Percentiles rank a stretch among this genome's conserved stretches.
These are phyloP conservation scores for Talaromyces rugulosus DNA, from an alignment of 2,329 filamentous ascomycete genomes.

Conservation along the genomic window DNA sequence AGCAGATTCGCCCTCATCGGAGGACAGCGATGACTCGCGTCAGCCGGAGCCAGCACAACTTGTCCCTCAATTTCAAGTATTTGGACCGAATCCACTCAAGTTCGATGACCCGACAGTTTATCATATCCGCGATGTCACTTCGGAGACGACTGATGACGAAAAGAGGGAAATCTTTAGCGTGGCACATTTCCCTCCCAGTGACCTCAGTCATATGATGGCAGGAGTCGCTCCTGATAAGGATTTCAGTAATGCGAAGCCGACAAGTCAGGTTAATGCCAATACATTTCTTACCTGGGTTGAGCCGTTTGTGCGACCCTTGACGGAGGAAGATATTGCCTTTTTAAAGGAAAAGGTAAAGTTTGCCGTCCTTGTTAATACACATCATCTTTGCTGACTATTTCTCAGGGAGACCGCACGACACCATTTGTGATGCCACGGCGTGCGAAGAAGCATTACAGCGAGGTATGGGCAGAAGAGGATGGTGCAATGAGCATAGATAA, in stretches of 20 bases:
- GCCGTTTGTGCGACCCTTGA: slow-evolving; percentile 82
- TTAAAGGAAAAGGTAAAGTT: slow-evolving; percentile 67
- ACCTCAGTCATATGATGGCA: slow-evolving; percentile 79
- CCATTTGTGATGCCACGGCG: slow-evolving; percentile 84
- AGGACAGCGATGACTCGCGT: slow-evolving; percentile 54
- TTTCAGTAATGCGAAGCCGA: slow-evolving; percentile 89
- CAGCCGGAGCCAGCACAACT: slow-evolving; percentile 59
- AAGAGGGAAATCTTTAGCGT: slow-evolving; percentile 86
- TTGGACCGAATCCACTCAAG: slow-evolving; percentile 87
- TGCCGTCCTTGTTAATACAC: slow-evolving; percentile 10
- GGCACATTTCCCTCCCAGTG: slow-evolving; percentile 71
- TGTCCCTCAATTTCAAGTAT: slow-evolving; percentile 73
- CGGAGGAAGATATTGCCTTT: slow-evolving; percentile 91
- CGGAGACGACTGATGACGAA: slow-evolving; percentile 78
- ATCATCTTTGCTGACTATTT: neutral
- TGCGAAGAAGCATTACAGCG: slow-evolving; percentile 79
- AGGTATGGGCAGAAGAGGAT: slow-evolving; percentile 93
- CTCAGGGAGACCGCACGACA: slow-evolving; percentile 67
- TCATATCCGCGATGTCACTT: slow-evolving; percentile 72
- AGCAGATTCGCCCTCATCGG: slow-evolving; percentile 60
- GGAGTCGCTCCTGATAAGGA: slow-evolving; percentile 90
- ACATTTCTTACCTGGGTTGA: slow-evolving; percentile 93
- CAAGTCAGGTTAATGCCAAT: slow-evolving; percentile 87
- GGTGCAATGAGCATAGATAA: slow-evolving; percentile 71
- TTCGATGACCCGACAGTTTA: slow-evolving; percentile 91